Conservation (phyloP, 2,329 filamentous ascomycete species). For the Xylariaceae sp. region DNA sequence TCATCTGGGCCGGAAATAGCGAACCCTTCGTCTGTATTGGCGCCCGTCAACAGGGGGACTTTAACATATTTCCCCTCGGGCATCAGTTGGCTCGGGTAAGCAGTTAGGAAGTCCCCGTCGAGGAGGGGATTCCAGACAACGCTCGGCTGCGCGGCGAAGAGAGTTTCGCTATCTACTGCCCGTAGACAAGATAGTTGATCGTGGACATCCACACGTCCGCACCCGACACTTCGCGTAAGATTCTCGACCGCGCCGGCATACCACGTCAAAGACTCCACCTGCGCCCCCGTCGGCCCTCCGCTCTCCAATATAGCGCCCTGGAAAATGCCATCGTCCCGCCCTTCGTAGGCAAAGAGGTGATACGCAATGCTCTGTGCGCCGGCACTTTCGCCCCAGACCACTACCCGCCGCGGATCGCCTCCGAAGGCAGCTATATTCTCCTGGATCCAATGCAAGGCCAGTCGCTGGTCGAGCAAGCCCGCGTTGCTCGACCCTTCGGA, state of each 20-base stretch:
- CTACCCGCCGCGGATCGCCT: conserved; percentile 41
- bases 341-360: conserved; percentile 51
- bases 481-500: conserved; percentile 42
- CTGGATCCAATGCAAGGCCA: conserved; percentile 46
- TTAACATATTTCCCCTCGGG: conserved; percentile 37
- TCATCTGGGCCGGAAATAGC: conserved; percentile 31
- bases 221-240: conserved; percentile 33
- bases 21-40: conserved; percentile 46
- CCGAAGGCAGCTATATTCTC: conserved; percentile 50
- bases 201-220: conserved; percentile 26
- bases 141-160: conserved; percentile 34
- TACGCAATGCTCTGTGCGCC: conserved; percentile 38
- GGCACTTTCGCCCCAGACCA: conserved; percentile 45
- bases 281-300: conserved; percentile 35
- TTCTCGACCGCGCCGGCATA: conserved; percentile 33
- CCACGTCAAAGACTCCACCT: conserved; percentile 32
- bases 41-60: conserved; percentile 42
- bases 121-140: conserved; percentile 40
- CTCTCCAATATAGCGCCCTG: conserved; percentile 49
- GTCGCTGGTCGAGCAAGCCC: conserved; percentile 45
- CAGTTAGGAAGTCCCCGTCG: conserved; percentile 44
- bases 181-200: conserved; percentile 37
- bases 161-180: conserved; percentile 27
- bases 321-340: conserved; percentile 51
- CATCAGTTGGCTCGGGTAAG: conserved; percentile 42